Base-by-base conservation (phyloP, 129 eudicot genomes). In the Mikania micrantha region DNA sequence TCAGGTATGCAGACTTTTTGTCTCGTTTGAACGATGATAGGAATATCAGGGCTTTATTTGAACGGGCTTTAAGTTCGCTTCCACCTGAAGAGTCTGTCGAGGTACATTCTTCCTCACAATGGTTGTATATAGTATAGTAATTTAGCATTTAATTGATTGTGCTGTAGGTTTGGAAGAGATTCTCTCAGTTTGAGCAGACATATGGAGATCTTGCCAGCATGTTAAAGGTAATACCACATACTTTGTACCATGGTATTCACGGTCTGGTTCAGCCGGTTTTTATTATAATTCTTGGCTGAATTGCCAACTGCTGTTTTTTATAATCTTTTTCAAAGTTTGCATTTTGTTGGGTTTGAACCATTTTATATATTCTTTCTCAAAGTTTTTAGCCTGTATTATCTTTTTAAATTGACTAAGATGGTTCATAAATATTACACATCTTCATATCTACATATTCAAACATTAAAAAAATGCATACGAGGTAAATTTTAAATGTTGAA, bases 121-220 rank as follows among this genome's bases (percentile, higher is more conserved):
- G 21, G 17, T 22, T 31, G 73, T 44, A 16, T 28, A 4, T 41
- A 62, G 34, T 59, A 27, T 47, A 57, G n/a, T 58, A 15, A 31
- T 28, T 28, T n/a, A 12, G 10, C 58, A 67, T 61, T 32, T 59
- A 48, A 15, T 38, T 35, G 16, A 34, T 74, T 69, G 63, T 67
- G 31, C 50, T 66, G 27, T 78, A 94, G 99, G 92, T 94, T 63
- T 94, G 99, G 99, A 90, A 94, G 74, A 82, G 87, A 77, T 94
- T 94, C 58, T 68, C 72, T 27, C 88, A 90, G 70, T 94, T 94
- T 73, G 99, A 94, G 84, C 96, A 90, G 78, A 94, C 85, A 39
- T 94, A 94, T 74, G 99, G 99, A 77, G 99, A 94, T 78, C 97
- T 94, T 62, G 70, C 85, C 45, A 94, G 99, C 85, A 94, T 94